Evolutionary conservation across 2,329 filamentous ascomycete species (phyloP), one percentile per base, ranked within the genome.

Genomic region (Sclerotinia trifoliorum): DNA sequence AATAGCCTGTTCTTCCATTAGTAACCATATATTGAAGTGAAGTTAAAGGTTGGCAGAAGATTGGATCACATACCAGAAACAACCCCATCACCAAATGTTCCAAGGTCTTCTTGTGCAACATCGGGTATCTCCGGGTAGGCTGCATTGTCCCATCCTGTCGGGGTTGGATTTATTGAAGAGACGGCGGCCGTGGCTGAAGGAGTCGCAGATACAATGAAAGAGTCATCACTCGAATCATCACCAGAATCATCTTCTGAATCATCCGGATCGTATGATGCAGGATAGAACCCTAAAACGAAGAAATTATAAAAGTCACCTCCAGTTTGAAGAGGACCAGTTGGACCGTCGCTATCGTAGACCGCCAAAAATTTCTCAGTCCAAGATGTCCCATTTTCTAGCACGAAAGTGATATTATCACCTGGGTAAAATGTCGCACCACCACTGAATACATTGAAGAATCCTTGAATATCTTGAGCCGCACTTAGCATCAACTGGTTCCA

Each of bases 401-500:
- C 71, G 54, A 81, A 72, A 0, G 76, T 78, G 3, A 79, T 77
- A 3, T 69, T 71, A 10, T 77, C 75, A 10, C 78, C 79, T 13
- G 79, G 79, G 65, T 79, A 81, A 48, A 80, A 80, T 5, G 76
- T 78, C 0, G 75, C 71, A 13, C 67, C 73, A 5, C 78, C 78
- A 21, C 71, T 72, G 61, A 77, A 80, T 7, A 73, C 67, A 67
- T 71, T 75, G 69, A 78, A 78, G 61, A 76, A 77, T 1, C 77
- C 79, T 46, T 73, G 72, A 55, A 79, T 71, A 68, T 74, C 70
- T 71, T 70, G 72, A 44, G 72, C 71, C 2, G 71, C 61, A 54
- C 69, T 73, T 1, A 65, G 49, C 68, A 75, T 71, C 24, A 74
- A 66, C 39, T 78, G 66, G 68, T 81, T 80, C 69, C 78, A 81